Conservation (phyloP, 2,329 filamentous ascomycete genomes). For the Pseudogymnoascus sp. region DNA sequence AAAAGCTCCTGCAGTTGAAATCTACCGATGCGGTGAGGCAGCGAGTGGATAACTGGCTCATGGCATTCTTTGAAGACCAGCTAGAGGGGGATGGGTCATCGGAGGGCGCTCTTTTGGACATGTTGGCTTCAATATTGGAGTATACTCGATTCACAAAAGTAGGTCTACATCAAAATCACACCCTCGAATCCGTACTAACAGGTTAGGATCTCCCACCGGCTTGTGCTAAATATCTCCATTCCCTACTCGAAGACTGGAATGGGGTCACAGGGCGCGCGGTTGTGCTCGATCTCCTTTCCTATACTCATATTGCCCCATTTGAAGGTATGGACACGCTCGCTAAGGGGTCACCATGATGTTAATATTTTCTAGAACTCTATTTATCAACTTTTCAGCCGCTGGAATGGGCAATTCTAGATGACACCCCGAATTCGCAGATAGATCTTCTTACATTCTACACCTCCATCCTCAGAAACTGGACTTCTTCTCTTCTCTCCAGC, state of each 20-base stretch:
- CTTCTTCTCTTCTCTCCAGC: constrained; percentile 36
- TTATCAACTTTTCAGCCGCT: constrained; percentile 42
- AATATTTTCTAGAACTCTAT: constrained; percentile 40
- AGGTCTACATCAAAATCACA: constrained; percentile 16
- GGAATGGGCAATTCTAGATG: constrained; percentile 45
- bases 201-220: constrained; percentile 29
- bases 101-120: constrained; percentile 42
- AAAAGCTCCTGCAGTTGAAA: constrained; percentile 65
- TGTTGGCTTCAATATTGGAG: constrained; percentile 48
- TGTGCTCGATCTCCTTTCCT: constrained; percentile 53
- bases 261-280: constrained; percentile 46
- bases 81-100: constrained; percentile 45
- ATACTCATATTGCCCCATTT: constrained; percentile 48
- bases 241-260: constrained; percentile 55
- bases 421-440: constrained; percentile 45
- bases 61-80: constrained; percentile 47
- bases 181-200: constrained; percentile 16
- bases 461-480: constrained; percentile 56
- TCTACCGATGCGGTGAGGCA: constrained; percentile 45
- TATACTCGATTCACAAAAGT: constrained; percentile 54
- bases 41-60: constrained; percentile 54
- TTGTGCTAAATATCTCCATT: constrained; percentile 42
- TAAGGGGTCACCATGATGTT: constrained; percentile 11
- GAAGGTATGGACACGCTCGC: constrained; percentile 36
- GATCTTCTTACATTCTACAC: constrained; percentile 62